phyloP scores from a whole-genome alignment of 2,329 filamentous ascomycete species.

The Colletotrichum paranaense region DNA sequence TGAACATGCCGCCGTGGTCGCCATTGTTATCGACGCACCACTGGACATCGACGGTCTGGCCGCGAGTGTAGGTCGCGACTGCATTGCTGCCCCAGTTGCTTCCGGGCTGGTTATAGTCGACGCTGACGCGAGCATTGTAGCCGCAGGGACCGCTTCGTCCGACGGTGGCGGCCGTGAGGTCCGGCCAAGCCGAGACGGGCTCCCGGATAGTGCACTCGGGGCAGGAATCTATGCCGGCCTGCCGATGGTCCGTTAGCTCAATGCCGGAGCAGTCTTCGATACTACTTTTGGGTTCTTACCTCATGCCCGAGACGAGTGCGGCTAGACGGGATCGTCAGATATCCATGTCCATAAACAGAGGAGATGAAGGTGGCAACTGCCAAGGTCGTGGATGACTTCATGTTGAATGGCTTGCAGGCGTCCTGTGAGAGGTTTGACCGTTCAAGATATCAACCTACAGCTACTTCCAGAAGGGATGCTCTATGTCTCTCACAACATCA shows the following conservation, averaged over 20 bases:
- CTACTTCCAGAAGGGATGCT: too few species aligned
- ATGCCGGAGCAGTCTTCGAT: background rate
- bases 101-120: slow-evolving; percentile 63
- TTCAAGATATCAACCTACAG: background rate
- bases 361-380: background rate
- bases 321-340: slow-evolving; percentile 55
- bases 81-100: slow-evolving; percentile 55
- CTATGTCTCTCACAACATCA: background rate
- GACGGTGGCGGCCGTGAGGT: slow-evolving; percentile 56
- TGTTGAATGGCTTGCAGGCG: background rate
- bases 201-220: slow-evolving; percentile 67
- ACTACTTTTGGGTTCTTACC: slow-evolving; percentile 41
- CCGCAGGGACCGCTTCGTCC: slow-evolving; percentile 63
- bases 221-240: slow-evolving; percentile 62
- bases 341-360: slow-evolving; percentile 54
- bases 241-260: slow-evolving; percentile 16
- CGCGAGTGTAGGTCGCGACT: slow-evolving; percentile 57
- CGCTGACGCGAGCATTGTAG: slow-evolving; percentile 63
- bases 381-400: background rate
- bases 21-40: slow-evolving; percentile 69
- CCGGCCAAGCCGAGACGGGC: slow-evolving; percentile 62
- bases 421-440: background rate
- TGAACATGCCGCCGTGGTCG: slow-evolving; percentile 68
- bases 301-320: slow-evolving; percentile 56
- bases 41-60: slow-evolving; percentile 59